Percentiles rank a stretch among this genome's conserved stretches.
Evolutionary conservation across 148 eudicot species (phyloP).

Genomic region (Suaeda aralocaspica): DNA sequence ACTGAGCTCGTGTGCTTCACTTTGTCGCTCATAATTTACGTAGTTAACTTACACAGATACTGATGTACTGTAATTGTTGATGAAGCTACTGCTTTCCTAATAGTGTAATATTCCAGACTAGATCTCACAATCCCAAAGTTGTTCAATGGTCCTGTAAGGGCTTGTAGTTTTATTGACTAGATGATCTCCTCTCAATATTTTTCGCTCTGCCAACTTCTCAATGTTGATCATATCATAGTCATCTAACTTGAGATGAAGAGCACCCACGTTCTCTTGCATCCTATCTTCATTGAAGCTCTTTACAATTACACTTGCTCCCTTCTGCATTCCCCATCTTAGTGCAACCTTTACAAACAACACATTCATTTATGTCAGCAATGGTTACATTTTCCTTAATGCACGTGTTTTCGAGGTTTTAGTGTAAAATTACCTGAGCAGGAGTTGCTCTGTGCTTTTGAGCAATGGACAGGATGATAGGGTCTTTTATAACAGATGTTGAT

Average conservation of each 20-base stretch:
- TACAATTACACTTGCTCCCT: slow-evolving; percentile 46
- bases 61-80: neutral
- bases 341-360: slow-evolving; percentile 40
- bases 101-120: slow-evolving; percentile 10
- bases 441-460: slow-evolving; percentile 58
- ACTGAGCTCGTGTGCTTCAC: neutral
- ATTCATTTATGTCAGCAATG: neutral
- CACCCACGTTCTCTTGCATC: slow-evolving; percentile 46
- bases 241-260: slow-evolving; percentile 41
- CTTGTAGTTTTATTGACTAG: slow-evolving; percentile 45
- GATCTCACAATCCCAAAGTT: slow-evolving; percentile 58
- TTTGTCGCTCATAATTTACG: neutral
- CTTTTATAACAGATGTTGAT: slow-evolving; percentile 37
- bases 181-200: slow-evolving; percentile 52
- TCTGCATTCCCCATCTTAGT: slow-evolving; percentile 55
- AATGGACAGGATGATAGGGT: slow-evolving; percentile 47
- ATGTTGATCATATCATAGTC: slow-evolving; percentile 40
- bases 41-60: neutral
- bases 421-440: slow-evolving; percentile 49
- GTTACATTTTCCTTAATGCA: neutral
- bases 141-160: slow-evolving; percentile 48
- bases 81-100: slow-evolving; percentile 10
- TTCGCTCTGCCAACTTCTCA: slow-evolving; percentile 41
- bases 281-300: slow-evolving; percentile 52
- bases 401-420: neutral